These are phyloP conservation scores for Xylariaceae sp. DNA, from an alignment of 2,329 filamentous ascomycete species.

Conservation along the genomic window DNA sequence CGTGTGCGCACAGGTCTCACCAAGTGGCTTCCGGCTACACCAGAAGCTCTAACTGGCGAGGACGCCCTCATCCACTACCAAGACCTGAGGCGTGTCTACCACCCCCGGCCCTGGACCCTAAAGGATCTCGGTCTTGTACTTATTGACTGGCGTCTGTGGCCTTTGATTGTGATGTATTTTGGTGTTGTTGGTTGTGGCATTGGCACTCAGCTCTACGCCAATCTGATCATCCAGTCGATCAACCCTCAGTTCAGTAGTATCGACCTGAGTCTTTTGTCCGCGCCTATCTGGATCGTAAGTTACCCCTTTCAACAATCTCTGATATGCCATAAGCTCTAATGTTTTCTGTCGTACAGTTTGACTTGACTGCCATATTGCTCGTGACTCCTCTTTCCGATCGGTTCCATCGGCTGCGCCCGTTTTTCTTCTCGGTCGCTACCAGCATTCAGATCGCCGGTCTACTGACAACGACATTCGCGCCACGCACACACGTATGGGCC, in stretches of 20 bases:
- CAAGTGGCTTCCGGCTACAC: constrained; percentile 65
- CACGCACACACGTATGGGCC: constrained; percentile 67
- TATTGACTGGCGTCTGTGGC: constrained; percentile 86
- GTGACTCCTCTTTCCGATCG: constrained; percentile 84
- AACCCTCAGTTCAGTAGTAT: constrained; percentile 70
- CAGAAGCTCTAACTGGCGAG: constrained; percentile 70
- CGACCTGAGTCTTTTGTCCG: constrained; percentile 77
- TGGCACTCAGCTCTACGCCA: constrained; percentile 83
- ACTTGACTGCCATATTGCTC: constrained; percentile 81
- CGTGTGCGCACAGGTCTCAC: constrained; percentile 50
- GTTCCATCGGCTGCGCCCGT: constrained; percentile 74
- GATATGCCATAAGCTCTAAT: neutral
- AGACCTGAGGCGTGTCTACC: constrained; percentile 78
- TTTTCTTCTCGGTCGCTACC: constrained; percentile 77
- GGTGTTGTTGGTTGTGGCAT: constrained; percentile 91
- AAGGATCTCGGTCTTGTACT: constrained; percentile 69
- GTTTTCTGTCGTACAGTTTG: constrained; percentile 56
- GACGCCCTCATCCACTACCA: constrained; percentile 82
- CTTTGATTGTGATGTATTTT: constrained; percentile 87
- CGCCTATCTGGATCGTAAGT: constrained; percentile 87
- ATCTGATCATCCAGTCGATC: constrained; percentile 79
- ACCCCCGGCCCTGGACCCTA: constrained; percentile 68
- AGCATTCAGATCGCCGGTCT: constrained; percentile 80
- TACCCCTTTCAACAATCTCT: too few relatives aligned
- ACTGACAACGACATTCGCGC: constrained; percentile 73